These are phyloP conservation scores for Clonostachys chloroleuca DNA, from an alignment of 2,329 filamentous ascomycete species.

Conservation along the genomic window DNA sequence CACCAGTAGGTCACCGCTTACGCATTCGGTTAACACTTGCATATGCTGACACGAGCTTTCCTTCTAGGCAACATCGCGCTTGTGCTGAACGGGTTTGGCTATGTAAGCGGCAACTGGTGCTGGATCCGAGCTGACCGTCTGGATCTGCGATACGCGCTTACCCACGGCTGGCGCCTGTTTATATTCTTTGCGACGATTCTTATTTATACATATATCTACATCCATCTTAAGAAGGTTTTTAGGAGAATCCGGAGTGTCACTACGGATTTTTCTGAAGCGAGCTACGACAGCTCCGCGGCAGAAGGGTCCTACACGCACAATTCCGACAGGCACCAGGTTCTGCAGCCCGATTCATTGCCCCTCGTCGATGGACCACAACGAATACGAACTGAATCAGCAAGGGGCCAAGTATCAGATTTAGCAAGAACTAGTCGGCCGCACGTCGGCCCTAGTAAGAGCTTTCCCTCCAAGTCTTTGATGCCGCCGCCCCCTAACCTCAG, in stretches of 20 bases:
- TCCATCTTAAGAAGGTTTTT: constrained; percentile 6
- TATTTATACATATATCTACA: constrained; percentile 32
- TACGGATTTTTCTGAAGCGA: no score
- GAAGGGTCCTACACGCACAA: no score
- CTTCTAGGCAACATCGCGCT: constrained; percentile 3
- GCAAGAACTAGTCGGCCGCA: no score
- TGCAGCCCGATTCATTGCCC: no score
- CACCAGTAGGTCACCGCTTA: constrained; percentile 17
- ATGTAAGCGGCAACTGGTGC: constrained; percentile 37
- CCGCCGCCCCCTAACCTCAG: constrained; percentile 10
- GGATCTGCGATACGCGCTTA: constrained; percentile 32
- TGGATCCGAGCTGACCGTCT: constrained; percentile 28
- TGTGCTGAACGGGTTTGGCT: constrained; percentile 12
- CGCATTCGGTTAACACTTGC: not conserved
- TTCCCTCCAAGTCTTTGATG: no score
- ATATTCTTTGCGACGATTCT: constrained; percentile 29
- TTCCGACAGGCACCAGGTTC: no score
- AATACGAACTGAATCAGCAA: no score
- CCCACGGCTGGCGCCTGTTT: constrained; percentile 34
- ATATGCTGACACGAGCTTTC: not conserved
- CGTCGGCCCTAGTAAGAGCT: no score
- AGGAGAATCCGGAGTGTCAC: not conserved
- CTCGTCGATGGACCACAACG: no score
- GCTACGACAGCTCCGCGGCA: no score
- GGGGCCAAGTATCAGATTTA: no score